Base-by-base conservation (phyloP, 2,329 filamentous ascomycete genomes). In the Xylaria sp. region DNA sequence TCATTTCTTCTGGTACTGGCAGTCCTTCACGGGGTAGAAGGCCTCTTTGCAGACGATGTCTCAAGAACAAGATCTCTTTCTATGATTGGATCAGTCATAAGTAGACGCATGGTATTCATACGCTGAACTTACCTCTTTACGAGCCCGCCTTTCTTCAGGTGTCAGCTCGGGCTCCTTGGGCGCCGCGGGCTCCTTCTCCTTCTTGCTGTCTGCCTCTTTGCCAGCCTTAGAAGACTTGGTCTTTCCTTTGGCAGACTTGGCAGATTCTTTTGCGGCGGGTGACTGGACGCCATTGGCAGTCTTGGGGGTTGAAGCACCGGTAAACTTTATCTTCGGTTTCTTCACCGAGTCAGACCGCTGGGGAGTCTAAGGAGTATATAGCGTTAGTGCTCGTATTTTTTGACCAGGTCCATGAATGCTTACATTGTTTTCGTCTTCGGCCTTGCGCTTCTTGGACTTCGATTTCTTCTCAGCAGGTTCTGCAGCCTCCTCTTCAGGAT, bases 31-130 rank as follows among this genome's bases (percentile, higher is more conserved):
- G 89, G 25, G 92, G 92, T 52, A 99, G 86, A 76, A 99, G 94
- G 0, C 94, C 94, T 80, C 97, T 97, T 79, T 99, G 96, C 41
- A 99, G 89, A 80, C 94, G 94, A 82, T 99, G 95, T 72, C 96
- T 92, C 48, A 98, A 88, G 81, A 97, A 98, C 39, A 98, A 84
- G n/a, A 99, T 94, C 74, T 92, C 90, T 74, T 89, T 91, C 87
- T 92, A 73, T 57, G 64, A n/a, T 48, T 7, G 4, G 61, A 72
- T 87, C 76, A 86, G 82, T 46, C 61, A 69, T 46, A 37, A 23
- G 10, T 7, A 23, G 50, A 46, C 7, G 5, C 8, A 32, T 51
- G 20, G n/a, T 4, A 46, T 32, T 9, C 10, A 51, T 32, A 9
- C 34, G 13, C 23, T 20, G 0, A 51, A 80, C 84, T 62, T 81